Evolutionary conservation across 495 filamentous ascomycete species (phyloP), one percentile per base, ranked within the genome.

Genomic region (Xylaria castorea): DNA sequence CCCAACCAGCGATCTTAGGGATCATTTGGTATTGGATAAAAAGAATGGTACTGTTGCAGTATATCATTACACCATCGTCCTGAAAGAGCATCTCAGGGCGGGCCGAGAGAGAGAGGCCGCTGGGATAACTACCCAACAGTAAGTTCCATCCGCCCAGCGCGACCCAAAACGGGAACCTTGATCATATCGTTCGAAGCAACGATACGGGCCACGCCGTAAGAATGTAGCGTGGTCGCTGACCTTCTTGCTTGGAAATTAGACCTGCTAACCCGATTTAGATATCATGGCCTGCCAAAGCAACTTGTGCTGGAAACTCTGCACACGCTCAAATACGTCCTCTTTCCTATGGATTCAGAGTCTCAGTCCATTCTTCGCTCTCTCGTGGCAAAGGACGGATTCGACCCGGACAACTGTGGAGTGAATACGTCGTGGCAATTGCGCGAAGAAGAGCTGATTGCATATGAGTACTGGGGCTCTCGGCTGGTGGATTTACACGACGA

Each of bases 401-500:
- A 84, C 58, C 76, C 78, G 18, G 76, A 60, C 77, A 81, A 36
- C 78, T 75, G 3, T 40, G 62, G 6, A 53, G 75, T 51, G 71
- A 74, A 67, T 75, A 74, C 25, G 71, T 70, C 55, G 55, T 60
- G 32, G 32, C 30, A n/a, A n/a, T 36, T 60, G 60, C 27, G 72
- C 57, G 71, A 80, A 22, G 76, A 77, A 53, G 70, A 68, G 66
- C 58, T 77, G 34, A 65, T 75, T 58, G 57, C 50, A 18, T 83
- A 80, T 72, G 73, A 78, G 5, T 76, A 79, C 60, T 81, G 81
- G 68, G 81, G 77, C 14, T 57, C 73, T 34, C 76, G 78, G n/a
- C 70, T 82, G 4, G 73, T 77, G 61, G 80, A 81, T 34, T 66
- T 84, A n/a, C 79, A 82, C 53, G 78, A 82, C 32, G 82, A 83